These are phyloP conservation scores for Coemansia sp. DNA, from an alignment of 192 early-diverging fungal species.

Conservation along the genomic window DNA sequence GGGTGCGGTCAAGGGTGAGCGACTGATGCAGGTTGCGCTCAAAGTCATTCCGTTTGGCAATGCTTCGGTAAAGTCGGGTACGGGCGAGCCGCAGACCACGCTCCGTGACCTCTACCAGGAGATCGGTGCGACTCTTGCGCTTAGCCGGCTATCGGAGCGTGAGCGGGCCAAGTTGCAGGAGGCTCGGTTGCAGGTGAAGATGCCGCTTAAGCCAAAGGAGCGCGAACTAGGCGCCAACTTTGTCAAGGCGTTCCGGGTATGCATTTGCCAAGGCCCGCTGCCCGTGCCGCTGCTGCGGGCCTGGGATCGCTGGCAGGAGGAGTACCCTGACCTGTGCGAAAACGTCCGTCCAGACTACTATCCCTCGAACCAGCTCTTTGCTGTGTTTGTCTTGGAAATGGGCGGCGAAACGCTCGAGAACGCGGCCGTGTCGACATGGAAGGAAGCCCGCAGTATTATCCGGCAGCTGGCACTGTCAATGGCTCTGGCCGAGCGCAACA, in stretches of 20 bases:
- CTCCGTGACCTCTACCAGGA: slow-evolving; percentile 59
- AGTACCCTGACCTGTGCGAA: slow-evolving; percentile 56
- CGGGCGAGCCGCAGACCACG: slow-evolving; percentile 46
- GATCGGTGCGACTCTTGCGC: slow-evolving; percentile 52
- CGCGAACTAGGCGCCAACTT: slow-evolving; percentile 43
- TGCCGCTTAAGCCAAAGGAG: slow-evolving; percentile 37
- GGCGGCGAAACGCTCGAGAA: slow-evolving; percentile 67
- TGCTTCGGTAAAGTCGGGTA: slow-evolving; percentile 29
- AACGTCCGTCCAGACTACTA: slow-evolving; percentile 71
- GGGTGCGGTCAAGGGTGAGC: slow-evolving; percentile 35
- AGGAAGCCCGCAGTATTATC: slow-evolving; percentile 59
- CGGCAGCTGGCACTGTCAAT: slow-evolving; percentile 59
- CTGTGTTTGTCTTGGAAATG: slow-evolving; percentile 64
- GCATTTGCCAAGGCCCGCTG: slow-evolving; percentile 64
- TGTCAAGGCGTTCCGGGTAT: slow-evolving; percentile 52
- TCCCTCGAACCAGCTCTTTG: slow-evolving; percentile 62
- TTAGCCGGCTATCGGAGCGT: slow-evolving; percentile 49
- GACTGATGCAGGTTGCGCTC: slow-evolving; percentile 59
- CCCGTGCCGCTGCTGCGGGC: slow-evolving; percentile 58
- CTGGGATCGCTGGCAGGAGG: slow-evolving; percentile 65
- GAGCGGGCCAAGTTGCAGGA: slow-evolving; percentile 35
- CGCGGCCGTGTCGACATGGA: slow-evolving; percentile 52
- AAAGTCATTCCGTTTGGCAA: slow-evolving; percentile 79
- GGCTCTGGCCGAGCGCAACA: slow-evolving; percentile 53
- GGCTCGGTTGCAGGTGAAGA: slow-evolving; percentile 33